Conservation (phyloP, 192 early-diverging fungal genomes). For the Linnemannia schmuckeri region DNA sequence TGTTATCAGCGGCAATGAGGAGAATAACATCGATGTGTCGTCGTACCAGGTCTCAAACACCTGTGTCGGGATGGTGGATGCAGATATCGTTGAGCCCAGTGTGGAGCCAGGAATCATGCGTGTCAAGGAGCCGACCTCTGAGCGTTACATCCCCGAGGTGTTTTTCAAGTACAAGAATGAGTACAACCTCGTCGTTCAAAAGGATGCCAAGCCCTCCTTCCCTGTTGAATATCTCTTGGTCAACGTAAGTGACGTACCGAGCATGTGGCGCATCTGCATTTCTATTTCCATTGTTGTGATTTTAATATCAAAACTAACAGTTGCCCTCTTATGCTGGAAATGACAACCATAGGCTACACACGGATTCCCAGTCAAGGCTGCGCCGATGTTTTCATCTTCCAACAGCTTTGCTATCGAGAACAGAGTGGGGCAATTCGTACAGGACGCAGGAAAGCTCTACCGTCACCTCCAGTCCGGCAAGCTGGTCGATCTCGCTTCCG, state of each 20-base stretch:
- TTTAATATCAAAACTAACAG: background rate
- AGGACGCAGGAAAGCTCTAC: slow-evolving; percentile 73
- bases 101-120: slow-evolving; percentile 89
- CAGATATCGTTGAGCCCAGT: slow-evolving; percentile 93
- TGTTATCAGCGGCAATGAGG: slow-evolving; percentile 90
- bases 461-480: slow-evolving; percentile 62
- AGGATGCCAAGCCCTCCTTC: slow-evolving; percentile 94
- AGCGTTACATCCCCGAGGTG: slow-evolving; percentile 95
- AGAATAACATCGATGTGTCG: slow-evolving; percentile 86
- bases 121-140: slow-evolving; percentile 76
- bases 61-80: slow-evolving; percentile 89
- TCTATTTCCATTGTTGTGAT: background rate
- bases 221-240: slow-evolving; percentile 97
- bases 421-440: slow-evolving; percentile 67
- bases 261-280: background rate
- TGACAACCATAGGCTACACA: slow-evolving; percentile 73
- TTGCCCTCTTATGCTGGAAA: slow-evolving; percentile 28
- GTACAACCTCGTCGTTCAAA: slow-evolving; percentile 88
- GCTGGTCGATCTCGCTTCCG: slow-evolving; percentile 70
- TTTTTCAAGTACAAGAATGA: slow-evolving; percentile 98
- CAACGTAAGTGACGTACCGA: slow-evolving; percentile 69
- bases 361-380: slow-evolving; percentile 88
- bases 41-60: slow-evolving; percentile 95
- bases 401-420: slow-evolving; percentile 84
- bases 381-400: slow-evolving; percentile 78